Conservation (phyloP, 2,329 filamentous ascomycete genomes). For the Bertia moriformis region DNA sequence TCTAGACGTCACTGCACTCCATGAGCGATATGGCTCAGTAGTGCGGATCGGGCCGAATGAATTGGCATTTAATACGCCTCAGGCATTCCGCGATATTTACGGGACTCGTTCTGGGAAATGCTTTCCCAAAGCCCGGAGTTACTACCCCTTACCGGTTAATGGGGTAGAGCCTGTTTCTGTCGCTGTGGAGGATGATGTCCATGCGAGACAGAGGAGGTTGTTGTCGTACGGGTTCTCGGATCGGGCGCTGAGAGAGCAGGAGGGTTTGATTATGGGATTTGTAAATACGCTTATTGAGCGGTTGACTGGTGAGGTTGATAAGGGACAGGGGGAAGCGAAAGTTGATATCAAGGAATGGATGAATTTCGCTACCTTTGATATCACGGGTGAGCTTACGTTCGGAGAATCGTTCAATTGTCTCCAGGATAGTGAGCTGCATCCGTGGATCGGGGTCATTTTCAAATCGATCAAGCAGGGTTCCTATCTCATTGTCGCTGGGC, state of each 20-base stretch:
- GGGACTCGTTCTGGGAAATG: neutral
- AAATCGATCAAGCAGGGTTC: neutral
- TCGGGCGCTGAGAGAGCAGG: neutral
- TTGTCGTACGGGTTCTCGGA: neutral
- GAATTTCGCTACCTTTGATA: constrained; percentile 10
- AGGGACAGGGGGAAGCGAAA: neutral
- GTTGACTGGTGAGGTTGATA: neutral
- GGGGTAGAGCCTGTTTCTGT: neutral
- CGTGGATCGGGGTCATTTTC: constrained; percentile 5
- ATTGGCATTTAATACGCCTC: neutral
- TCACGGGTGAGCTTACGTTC: constrained; percentile 10
- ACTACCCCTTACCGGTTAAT: neutral
- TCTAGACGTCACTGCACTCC: neutral
- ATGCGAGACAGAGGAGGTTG: neutral
- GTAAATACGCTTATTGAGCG: neutral
- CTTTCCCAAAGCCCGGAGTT: neutral
- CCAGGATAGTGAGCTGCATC: constrained; percentile 5
- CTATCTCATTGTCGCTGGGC: neutral
- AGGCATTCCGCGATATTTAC: neutral
- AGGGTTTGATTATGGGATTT: neutral
- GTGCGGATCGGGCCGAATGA: neutral
- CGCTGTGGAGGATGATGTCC: neutral
- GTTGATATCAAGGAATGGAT: constrained; percentile 8
- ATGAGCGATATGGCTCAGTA: neutral
- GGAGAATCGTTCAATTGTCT: constrained; percentile 8